These are phyloP conservation scores for Astrothelium subdiscretum DNA, from an alignment of 495 filamentous ascomycete species.

Conservation along the genomic window DNA sequence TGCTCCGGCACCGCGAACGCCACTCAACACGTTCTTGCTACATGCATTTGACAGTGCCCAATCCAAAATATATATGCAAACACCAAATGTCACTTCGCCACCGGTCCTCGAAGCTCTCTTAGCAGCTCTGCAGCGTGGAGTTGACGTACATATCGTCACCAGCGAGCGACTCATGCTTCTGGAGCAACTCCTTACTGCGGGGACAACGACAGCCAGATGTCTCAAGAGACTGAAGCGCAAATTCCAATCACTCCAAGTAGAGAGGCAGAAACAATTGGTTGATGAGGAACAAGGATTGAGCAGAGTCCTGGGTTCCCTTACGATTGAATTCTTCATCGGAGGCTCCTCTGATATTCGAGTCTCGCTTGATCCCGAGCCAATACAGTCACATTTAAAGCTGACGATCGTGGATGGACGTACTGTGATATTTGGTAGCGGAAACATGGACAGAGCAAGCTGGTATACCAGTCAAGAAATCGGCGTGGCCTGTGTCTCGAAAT, in stretches of 20 bases:
- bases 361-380: slow-evolving; percentile 35
- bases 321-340: slow-evolving; percentile 38
- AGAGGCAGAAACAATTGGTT: neutral
- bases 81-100: slow-evolving; percentile 56
- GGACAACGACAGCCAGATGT: slow-evolving; percentile 49
- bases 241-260: neutral
- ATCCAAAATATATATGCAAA: slow-evolving; percentile 49
- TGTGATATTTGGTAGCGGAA: slow-evolving; percentile 58
- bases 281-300: neutral
- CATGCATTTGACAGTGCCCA: slow-evolving; percentile 40
- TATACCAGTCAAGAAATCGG: slow-evolving; percentile 70
- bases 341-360: neutral
- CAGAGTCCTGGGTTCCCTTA: slow-evolving; percentile 18
- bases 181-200: slow-evolving; percentile 61
- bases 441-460: slow-evolving; percentile 67
- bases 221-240: slow-evolving; percentile 34
- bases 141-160: slow-evolving; percentile 52
- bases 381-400: slow-evolving; percentile 61
- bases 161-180: slow-evolving; percentile 56
- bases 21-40: slow-evolving; percentile 53
- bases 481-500: slow-evolving; percentile 44
- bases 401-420: slow-evolving; percentile 49
- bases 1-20: slow-evolving; percentile 45
- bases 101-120: slow-evolving; percentile 45
- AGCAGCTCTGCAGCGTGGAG: slow-evolving; percentile 39